Base-by-base conservation (phyloP, 225 moss, liverwort and hornwort genomes). In the Marchantia paleacea region DNA sequence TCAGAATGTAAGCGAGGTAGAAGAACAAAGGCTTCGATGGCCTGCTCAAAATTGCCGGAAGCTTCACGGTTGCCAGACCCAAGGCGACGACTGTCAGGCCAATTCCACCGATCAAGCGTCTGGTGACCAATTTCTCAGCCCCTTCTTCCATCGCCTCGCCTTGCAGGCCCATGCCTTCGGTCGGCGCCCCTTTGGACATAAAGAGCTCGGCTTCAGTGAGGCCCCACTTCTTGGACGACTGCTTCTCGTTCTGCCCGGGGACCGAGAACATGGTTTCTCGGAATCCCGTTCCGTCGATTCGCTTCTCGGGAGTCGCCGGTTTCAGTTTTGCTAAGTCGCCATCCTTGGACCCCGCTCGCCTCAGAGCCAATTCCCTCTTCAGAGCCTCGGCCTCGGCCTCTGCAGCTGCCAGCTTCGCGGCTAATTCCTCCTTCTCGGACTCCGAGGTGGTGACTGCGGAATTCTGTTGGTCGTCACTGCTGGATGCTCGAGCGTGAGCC, bases 201-300 rank as follows among this genome's bases (percentile, higher is more conserved):
- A 99, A 95, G 10, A 99, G 80, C 81, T 99, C 99, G 78, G 95
- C 95, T 87, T 99, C 99, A 9, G 94, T 92, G 60, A 99, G 89
- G 28, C 99, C 95, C 99, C 99, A 99, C 66, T 90, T 94, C 81
- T 89, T 95, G 58, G 86, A 25, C 84, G 90, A 87, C 70, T 93
- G 90, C 77, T 91, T 92, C 65, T 86, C 81, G 76, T 69, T 55
- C 63, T 84, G 89, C 81, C 89, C 93, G n/a, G 91, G 91, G 55
- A 92, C 95, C 47, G 95, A 91, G 83, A 95, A 95, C 11, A 99
- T 77, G 7, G 93, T 95, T 86, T 99, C 99, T 85, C 99, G 84
- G 73, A 89, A 99, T 53, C 99, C 99, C 79, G 93, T 99, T 81
- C 99, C 99, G 83, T 99, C 99, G 16, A 99, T 99, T 13, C 99